Base-by-base conservation (phyloP, 768 basidiomycete genomes). In the Sarcomyxa edulis region DNA sequence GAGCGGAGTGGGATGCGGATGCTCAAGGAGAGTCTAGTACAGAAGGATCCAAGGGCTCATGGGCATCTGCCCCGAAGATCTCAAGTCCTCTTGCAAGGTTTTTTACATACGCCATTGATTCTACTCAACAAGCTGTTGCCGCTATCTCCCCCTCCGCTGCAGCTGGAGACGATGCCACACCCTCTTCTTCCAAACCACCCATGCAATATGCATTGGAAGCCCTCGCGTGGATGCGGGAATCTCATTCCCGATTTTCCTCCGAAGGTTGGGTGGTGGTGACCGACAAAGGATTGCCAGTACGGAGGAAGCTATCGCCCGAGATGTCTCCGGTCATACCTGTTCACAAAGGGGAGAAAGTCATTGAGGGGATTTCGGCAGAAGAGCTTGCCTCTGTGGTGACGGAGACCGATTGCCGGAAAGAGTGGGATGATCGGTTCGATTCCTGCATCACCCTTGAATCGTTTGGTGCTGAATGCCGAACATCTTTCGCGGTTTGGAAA, bases 281-380 rank as follows among this genome's bases (percentile, higher is more conserved):
- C 35, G 86, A 89, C 41, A 86, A 86, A 47, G 87, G 81, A 5
- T 60, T 93, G 23, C 66, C 81, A 3, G 72, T 95, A 11, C 78
- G 87, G 45, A 80, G 82, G 51, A 85, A 84, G 52, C 58, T 81
- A n/a, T 73, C 78, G 6, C 71, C 85, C 0, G 80, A 84, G 38
- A 74, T 95, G 5, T 95, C 91, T 5, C 70, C 84, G 1, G 66
- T 76, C 37, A 78, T 93, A 22, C 90, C 91, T 0, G 78, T 98
- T 3, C 84, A 91, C 58, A 84, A 81, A 48, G 92, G 88, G 0
- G 81, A 84, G 53, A 88, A 89, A 60, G 90, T 97, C 44, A 83
- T 98, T 35, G 88, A 97, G 54, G 92, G 93, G 3, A 76, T 94
- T 8, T 87, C 91, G 1, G 93, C 93, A 1, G 94, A 96, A 53